A percentile compares a stretch with the other conserved stretches of the same genome.
Conservation (phyloP, 805 yeast species). For the Yueomyces sinensis region DNA sequence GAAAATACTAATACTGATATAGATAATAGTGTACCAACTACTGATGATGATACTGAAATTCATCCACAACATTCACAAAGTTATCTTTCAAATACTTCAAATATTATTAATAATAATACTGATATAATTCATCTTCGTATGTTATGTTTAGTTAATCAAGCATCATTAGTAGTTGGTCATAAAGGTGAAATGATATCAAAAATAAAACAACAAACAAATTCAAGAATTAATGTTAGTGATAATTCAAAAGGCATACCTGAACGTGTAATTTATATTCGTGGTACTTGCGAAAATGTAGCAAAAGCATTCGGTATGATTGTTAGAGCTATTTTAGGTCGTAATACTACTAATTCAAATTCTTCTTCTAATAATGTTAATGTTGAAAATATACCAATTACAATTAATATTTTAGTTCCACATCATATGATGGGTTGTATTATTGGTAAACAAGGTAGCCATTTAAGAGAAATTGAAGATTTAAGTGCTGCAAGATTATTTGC, state of each 20-base stretch:
- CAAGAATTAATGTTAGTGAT: slow-evolving; percentile 59
- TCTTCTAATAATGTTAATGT: too few species aligned
- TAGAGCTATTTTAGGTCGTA: slow-evolving; percentile 33
- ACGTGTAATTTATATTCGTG: slow-evolving; percentile 60
- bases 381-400: slow-evolving; percentile 29
- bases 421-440: slow-evolving; percentile 69
- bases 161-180: slow-evolving; percentile 63
- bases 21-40: not conserved
- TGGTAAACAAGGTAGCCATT: slow-evolving; percentile 61
- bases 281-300: slow-evolving; percentile 66
- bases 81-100: not conserved
- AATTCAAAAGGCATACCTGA: slow-evolving; percentile 61
- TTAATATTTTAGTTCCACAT: slow-evolving; percentile 62
- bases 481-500: slow-evolving; percentile 71
- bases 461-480: slow-evolving; percentile 69
- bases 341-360: not conserved
- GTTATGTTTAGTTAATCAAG: slow-evolving; percentile 65
- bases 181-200: slow-evolving; percentile 64
- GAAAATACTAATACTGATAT: not conserved
- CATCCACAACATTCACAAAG: not conserved
- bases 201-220: slow-evolving; percentile 48
- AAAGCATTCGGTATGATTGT: slow-evolving; percentile 67
- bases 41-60: not conserved
- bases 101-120: slow-evolving; percentile 26
- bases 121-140: slow-evolving; percentile 57